Evolutionary conservation across 768 basidiomycete species (phyloP), one percentile per base, ranked within the genome.

Genomic region (Sporobolomyces roseus): DNA sequence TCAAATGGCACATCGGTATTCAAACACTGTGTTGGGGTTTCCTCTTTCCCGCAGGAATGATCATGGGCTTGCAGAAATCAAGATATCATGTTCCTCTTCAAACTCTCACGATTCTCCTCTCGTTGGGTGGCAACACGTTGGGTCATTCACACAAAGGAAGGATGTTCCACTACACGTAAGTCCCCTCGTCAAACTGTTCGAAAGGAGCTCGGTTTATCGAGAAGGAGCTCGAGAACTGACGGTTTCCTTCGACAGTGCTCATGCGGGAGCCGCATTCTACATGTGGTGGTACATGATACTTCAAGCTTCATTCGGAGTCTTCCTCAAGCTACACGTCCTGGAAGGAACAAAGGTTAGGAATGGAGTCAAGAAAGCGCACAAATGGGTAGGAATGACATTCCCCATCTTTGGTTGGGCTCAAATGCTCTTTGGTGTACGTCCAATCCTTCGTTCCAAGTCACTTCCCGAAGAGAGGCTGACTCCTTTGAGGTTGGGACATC

Each of bases 81-180:
- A 84, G 86, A 75, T 93, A 89, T 87, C 93, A 96, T 78, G 91
- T 93, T 50, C 92, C 93, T 8, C 77, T 92, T 7, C 93, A 94
- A 80, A 83, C 83, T 1, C 79, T 94, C 54, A 88, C 88, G 5
- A 79, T 84, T 17, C 12, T 58, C 46, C 49, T 66, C 38, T 59
- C 41, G 4, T 55, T 55, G 4, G 86, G 82, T 0, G 91, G 91
- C 10, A 88, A 88, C 75, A 79, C 89, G 54, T 84, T 96, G 6
- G 93, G 93, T 0, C 93, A 94, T 74, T 81, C 86, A n/a, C 93
- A 97, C 76, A 81, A 83, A 38, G 93, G 93, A 0, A 83, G 93
- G 30, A 78, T 83, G 65, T 97, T 94, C 75, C 84, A 85, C 2
- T 80, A 82, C 33, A 88, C 89, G n/a, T n/a, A n/a, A n/a, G n/a